These are phyloP conservation scores for Penicillium macrosclerotiorum DNA, from an alignment of 495 filamentous ascomycete species.

Conservation along the genomic window DNA sequence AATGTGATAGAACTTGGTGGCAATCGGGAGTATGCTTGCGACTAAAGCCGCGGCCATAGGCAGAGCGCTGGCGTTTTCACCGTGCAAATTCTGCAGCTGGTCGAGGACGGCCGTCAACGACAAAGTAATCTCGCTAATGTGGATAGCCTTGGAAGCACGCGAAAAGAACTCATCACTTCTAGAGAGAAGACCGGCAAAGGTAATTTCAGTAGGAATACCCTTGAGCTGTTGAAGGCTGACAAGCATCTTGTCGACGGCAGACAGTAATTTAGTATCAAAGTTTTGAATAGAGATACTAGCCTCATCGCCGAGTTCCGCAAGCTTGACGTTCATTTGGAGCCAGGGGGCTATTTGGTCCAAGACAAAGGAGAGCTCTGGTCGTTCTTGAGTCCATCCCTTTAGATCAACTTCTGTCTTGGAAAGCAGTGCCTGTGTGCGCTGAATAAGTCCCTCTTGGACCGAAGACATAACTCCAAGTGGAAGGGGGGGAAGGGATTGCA, in stretches of 20 bases:
- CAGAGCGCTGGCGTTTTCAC: slow-evolving; percentile 38
- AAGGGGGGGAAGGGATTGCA: slow-evolving; percentile 51
- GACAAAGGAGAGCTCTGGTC: slow-evolving; percentile 62
- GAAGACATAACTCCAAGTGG: slow-evolving; percentile 53
- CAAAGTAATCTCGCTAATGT: slow-evolving; percentile 51
- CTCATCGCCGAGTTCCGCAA: slow-evolving; percentile 9
- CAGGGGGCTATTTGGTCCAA: slow-evolving; percentile 58
- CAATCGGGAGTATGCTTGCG: slow-evolving; percentile 66
- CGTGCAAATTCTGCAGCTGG: slow-evolving; percentile 49
- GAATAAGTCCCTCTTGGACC: slow-evolving; percentile 38
- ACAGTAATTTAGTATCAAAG: slow-evolving; percentile 59
- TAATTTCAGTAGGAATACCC: slow-evolving; percentile 53
- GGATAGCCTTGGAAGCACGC: slow-evolving; percentile 55
- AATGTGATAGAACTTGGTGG: slow-evolving; percentile 67
- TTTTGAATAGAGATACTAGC: slow-evolving; percentile 26
- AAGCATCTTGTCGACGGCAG: slow-evolving; percentile 62
- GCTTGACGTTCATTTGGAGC: slow-evolving; percentile 25
- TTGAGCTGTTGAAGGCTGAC: slow-evolving; percentile 72
- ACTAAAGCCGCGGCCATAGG: slow-evolving; percentile 58
- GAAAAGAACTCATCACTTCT: slow-evolving; percentile 57
- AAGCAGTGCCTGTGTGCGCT: slow-evolving; percentile 44
- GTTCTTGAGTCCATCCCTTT: slow-evolving; percentile 34
- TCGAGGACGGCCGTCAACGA: slow-evolving; percentile 50
- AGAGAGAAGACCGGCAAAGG: slow-evolving; percentile 62
- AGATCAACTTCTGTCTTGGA: slow-evolving; percentile 45